Conservation (phyloP, 106 monocot species). For the Allium cepa region DNA sequence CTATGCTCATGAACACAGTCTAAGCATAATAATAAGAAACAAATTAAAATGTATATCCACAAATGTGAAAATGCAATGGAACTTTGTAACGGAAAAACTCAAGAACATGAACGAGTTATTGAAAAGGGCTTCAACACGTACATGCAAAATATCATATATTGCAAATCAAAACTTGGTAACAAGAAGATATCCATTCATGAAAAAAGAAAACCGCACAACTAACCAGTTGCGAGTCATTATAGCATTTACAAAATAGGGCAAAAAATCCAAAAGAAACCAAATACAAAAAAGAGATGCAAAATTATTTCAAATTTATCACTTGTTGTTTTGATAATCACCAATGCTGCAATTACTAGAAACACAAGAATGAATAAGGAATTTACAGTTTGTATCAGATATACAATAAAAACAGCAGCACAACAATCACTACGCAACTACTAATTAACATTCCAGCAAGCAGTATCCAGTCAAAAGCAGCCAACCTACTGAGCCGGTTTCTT, state of each 20-base stretch:
- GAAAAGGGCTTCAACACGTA: too few species aligned
- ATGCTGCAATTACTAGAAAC: not conserved
- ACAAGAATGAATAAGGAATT: not conserved
- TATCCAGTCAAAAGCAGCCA: slow-evolving; percentile 34
- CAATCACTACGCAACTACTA: slow-evolving; percentile 30
- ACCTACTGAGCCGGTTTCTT: slow-evolving; percentile 2
- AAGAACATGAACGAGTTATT: too few species aligned
- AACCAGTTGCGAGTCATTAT: too few species aligned
- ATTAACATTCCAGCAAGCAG: slow-evolving; percentile 32
- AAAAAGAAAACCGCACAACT: too few species aligned
- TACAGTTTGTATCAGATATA: slow-evolving; percentile 1
- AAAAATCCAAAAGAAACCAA: not conserved
- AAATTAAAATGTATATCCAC: too few species aligned
- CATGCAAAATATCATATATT: too few species aligned
- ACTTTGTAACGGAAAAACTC: too few species aligned
- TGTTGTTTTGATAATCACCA: not conserved
- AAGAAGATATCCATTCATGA: too few species aligned
- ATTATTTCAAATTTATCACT: not conserved
- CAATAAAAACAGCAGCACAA: slow-evolving; percentile 20
- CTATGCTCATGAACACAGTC: too few species aligned
- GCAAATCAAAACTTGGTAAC: too few species aligned
- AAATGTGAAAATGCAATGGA: too few species aligned
- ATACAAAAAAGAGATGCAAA: not conserved
- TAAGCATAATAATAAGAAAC: too few species aligned
- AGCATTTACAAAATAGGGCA: not conserved